Conservation (phyloP, 176 grass and related monocot species). For the Juncus effusus region DNA sequence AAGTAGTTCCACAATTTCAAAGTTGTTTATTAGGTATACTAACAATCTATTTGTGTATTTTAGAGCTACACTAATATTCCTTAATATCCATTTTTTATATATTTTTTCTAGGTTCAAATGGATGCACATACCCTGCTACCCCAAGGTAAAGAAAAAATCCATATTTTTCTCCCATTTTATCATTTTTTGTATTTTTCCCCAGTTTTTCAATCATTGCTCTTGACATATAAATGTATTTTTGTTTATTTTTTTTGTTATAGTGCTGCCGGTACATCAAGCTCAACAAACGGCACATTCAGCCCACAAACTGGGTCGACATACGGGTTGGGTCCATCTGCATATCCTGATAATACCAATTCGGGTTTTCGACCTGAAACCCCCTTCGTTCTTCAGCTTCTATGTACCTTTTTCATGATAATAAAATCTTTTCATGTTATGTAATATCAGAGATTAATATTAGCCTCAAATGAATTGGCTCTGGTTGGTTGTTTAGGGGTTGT, state of each 20-base stretch:
- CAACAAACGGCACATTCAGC: slow-evolving; percentile 22
- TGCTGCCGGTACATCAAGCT: slow-evolving; percentile 12
- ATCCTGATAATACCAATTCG: slow-evolving; percentile 11
- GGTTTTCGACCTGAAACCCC: slow-evolving; percentile 16
- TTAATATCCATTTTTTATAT: neutral
- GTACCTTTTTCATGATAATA: slow-evolving; percentile 4
- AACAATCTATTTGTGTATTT: too few relatives aligned
- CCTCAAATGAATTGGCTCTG: slow-evolving; percentile 1
- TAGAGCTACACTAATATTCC: neutral
- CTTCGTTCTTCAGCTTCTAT: slow-evolving; percentile 5
- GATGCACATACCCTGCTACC: slow-evolving; percentile 53
- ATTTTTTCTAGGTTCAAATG: slow-evolving; percentile 19
- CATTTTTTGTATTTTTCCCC: neutral
- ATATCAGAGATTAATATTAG: neutral
- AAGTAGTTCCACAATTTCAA: too few relatives aligned
- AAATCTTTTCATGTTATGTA: neutral
- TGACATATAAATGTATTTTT: neutral
- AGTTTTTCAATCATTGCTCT: slow-evolving; percentile 3
- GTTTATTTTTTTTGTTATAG: neutral
- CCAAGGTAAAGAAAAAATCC: slow-evolving; percentile 30
- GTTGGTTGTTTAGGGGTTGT: neutral
- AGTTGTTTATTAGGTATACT: too few relatives aligned
- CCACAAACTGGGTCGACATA: slow-evolving; percentile 14
- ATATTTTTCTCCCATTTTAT: neutral
- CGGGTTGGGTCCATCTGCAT: slow-evolving; percentile 19